Conservation (phyloP, 2,329 filamentous ascomycete species). For the Tolypocladium pustulatum region DNA sequence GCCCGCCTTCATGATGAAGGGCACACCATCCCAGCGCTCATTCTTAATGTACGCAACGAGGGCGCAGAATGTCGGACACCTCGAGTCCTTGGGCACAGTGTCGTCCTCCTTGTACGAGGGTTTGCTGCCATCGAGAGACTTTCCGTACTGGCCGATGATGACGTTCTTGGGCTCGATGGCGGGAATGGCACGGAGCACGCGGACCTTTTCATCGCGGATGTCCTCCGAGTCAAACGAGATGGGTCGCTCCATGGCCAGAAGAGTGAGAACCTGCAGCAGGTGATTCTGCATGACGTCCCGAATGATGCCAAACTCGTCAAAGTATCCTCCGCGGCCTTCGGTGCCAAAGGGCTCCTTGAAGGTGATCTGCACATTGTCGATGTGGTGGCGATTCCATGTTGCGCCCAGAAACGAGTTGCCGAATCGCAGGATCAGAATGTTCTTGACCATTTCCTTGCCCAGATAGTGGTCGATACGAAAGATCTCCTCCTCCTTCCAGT, state of each 20-base stretch:
- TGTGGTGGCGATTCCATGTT: conserved; percentile 98
- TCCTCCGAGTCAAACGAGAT: conserved; percentile 98
- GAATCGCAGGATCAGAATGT: conserved; percentile 94
- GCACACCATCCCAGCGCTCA: conserved; percentile 97
- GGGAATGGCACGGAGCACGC: conserved; percentile 86
- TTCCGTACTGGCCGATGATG: conserved; percentile 97
- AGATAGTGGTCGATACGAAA: conserved; percentile 99
- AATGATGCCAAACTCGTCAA: conserved; percentile 98
- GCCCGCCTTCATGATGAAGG: conserved; percentile 98
- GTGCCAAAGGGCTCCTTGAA: conserved; percentile 99
- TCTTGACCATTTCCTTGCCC: conserved; percentile 99
- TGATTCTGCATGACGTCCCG: conserved; percentile 99
- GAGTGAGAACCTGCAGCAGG: conserved; percentile 87
- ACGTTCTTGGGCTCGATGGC: conserved; percentile 98
- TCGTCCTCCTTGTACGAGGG: conserved; percentile 98
- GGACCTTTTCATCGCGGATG: conserved; percentile 96
- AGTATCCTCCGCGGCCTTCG: conserved; percentile 95
- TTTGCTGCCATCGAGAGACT: conserved; percentile 91
- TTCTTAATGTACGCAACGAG: conserved; percentile 99
- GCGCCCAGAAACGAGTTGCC: conserved; percentile 98
- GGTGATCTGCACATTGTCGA: conserved; percentile 97
- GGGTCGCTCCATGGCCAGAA: conserved; percentile 95
- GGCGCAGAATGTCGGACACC: conserved; percentile 96
- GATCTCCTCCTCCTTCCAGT: conserved; percentile 98
- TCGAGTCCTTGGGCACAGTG: conserved; percentile 91